Evolutionary conservation across 2,329 filamentous ascomycete genomes (phyloP).

Genomic region (Chrysoporthe cubensis): DNA sequence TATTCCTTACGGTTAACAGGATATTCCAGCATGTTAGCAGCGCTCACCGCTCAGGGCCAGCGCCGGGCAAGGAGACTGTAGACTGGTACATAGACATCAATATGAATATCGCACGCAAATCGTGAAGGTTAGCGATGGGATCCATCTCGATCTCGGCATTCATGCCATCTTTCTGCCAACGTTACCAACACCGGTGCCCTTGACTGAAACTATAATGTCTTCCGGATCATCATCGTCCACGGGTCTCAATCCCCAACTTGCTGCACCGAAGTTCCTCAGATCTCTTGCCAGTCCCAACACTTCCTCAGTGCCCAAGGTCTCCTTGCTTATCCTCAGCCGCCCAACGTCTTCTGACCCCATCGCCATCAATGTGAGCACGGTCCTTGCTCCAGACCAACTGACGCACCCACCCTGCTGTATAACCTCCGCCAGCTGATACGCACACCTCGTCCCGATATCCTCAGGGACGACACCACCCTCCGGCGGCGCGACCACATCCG

Average conservation of each 20-base stretch:
- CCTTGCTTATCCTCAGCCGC: constrained; percentile 77
- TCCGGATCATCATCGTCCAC: constrained; percentile 66
- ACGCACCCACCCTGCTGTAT: constrained; percentile 84
- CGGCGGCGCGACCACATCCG: constrained; percentile 77
- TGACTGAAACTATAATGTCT: constrained; percentile 86
- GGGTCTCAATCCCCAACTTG: constrained; percentile 87
- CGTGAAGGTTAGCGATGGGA: constrained; percentile 1
- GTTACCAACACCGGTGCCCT: constrained; percentile 91
- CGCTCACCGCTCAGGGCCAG: constrained; percentile 51
- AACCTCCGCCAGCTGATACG: constrained; percentile 84
- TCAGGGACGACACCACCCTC: constrained; percentile 84
- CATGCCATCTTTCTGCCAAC: constrained; percentile 85
- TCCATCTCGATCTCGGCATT: constrained; percentile 27
- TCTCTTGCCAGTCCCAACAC: constrained; percentile 82
- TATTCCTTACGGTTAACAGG: constrained; percentile 58
- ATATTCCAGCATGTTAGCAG: constrained; percentile 58
- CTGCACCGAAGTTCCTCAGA: constrained; percentile 84
- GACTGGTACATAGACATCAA: neutral
- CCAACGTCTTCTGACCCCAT: constrained; percentile 98
- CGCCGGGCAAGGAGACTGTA: constrained; percentile 34
- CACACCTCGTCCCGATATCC: constrained; percentile 86
- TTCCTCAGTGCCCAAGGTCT: constrained; percentile 80
- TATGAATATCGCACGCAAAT: neutral
- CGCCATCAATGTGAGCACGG: constrained; percentile 87
- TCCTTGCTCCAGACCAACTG: constrained; percentile 70